Percentiles rank a stretch among this genome's conserved stretches.
These are phyloP conservation scores for Cordyceps cateniannulata DNA, from an alignment of 2,329 filamentous ascomycete genomes.

Conservation along the genomic window DNA sequence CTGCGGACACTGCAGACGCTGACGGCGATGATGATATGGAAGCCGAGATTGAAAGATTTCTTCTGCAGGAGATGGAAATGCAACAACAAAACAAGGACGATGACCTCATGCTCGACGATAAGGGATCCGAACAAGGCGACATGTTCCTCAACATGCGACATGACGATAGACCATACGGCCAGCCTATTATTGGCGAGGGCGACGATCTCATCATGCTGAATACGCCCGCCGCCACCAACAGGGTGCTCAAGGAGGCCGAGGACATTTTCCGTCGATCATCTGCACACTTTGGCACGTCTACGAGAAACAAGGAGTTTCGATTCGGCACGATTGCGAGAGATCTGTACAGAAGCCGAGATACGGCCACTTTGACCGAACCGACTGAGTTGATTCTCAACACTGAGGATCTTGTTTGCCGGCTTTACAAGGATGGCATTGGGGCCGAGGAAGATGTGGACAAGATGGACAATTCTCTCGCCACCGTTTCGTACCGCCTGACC, in stretches of 20 bases:
- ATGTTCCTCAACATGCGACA: slow-evolving; percentile 45
- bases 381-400: slow-evolving; percentile 68
- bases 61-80: slow-evolving; percentile 25
- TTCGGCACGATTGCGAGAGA: slow-evolving; percentile 68
- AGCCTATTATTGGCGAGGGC: slow-evolving; percentile 36
- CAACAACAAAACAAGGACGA: slow-evolving; percentile 32
- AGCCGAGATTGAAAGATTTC: slow-evolving; percentile 30
- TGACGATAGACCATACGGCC: slow-evolving; percentile 32
- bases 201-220: slow-evolving; percentile 49
- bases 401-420: slow-evolving; percentile 59
- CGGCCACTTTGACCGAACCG: slow-evolving; percentile 59
- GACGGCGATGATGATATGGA: slow-evolving; percentile 26
- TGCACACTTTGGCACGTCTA: slow-evolving; percentile 34
- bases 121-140: slow-evolving; percentile 36
- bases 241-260: slow-evolving; percentile 49
- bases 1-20: slow-evolving; percentile 20
- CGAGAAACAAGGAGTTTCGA: slow-evolving; percentile 50
- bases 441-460: slow-evolving; percentile 48
- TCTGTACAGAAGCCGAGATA: slow-evolving; percentile 49
- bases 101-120: slow-evolving; percentile 33
- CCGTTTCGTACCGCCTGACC: slow-evolving; percentile 44
- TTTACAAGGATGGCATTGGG: slow-evolving; percentile 58
- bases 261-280: slow-evolving; percentile 48
- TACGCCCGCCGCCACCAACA: slow-evolving; percentile 48
- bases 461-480: slow-evolving; percentile 50